These are phyloP conservation scores for Apiospora marii DNA, from an alignment of 2,329 filamentous ascomycete species.

Conservation along the genomic window DNA sequence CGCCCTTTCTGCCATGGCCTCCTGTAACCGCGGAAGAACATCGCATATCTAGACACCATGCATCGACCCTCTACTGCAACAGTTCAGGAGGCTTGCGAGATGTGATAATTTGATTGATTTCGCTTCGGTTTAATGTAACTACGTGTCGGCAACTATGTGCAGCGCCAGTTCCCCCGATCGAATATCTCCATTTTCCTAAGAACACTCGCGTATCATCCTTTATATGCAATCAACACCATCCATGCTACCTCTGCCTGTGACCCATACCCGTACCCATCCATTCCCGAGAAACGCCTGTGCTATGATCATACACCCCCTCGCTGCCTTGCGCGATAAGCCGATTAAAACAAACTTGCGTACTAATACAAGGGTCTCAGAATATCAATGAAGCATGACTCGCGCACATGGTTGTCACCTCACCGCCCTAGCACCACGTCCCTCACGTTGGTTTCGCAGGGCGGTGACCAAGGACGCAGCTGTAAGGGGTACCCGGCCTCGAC, in stretches of 20 bases:
- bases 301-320: background rate
- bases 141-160: background rate
- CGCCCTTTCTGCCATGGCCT: no score
- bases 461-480: conserved; percentile 21
- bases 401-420: background rate
- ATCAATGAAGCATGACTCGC: background rate
- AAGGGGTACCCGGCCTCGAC: conserved; percentile 21
- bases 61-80: no score
- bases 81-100: background rate
- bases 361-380: conserved; percentile 9
- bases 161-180: background rate
- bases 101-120: background rate
- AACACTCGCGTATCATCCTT: background rate
- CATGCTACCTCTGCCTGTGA: background rate
- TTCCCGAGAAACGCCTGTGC: conserved; percentile 10
- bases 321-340: background rate
- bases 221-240: conserved; percentile 11
- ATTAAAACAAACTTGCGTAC: conserved; percentile 13
- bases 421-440: conserved; percentile 17
- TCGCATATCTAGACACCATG: background rate
- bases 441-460: background rate
- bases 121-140: background rate
- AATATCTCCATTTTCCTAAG: background rate
- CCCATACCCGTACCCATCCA: background rate
- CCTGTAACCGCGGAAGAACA: no score